Base-by-base conservation (phyloP, 441 rosid species). In the Capsella rubella region DNA sequence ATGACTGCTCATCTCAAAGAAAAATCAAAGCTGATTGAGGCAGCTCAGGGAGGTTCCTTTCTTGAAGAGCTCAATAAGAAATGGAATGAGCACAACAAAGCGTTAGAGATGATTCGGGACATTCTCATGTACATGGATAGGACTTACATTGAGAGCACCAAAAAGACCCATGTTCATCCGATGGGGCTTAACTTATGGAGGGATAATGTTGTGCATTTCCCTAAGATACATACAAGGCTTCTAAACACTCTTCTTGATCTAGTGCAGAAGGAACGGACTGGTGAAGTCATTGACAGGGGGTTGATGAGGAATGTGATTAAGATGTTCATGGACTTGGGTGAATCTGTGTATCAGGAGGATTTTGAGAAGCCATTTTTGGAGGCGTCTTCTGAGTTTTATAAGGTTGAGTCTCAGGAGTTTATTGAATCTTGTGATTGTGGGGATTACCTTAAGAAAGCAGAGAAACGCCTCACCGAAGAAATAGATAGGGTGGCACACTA, bases 71-170 rank as follows among this genome's bases (percentile, higher is more conserved):
- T 95, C 50, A 90, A 95, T 85, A 86, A 91, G 81, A 92, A 92
- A 83, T 95, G 98, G 99, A 89, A 86, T 55, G 99, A 92, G 71
- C 99, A 95, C 75, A 95, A 92, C 81, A 92, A 92, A 74, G 98
- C 99, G 1, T 71, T 95, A 75, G 96, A 92, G 67, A 95, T 92
- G 97, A 92, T 95, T 60, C 80, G 99, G 31, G 99, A 95, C 82
- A 95, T 95, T 52, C 86, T 95, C 79, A 95, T 92, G 99, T 95
- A 95, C 81, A 92, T 92, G 97, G 99, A 92, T 66, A 88, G 98
- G 75, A 92, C 97, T 29, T 95, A 86, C 78, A 87, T 95, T 67
- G 93, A 87, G 39, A 88, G 89, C 71, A 75, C 86, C 32, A 89
- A 83, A 49, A 88, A 83, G 79, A 92, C 97, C 21, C 92, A 94